phyloP scores from a whole-genome alignment of 345 rosid species.

The Garcia nutans region DNA sequence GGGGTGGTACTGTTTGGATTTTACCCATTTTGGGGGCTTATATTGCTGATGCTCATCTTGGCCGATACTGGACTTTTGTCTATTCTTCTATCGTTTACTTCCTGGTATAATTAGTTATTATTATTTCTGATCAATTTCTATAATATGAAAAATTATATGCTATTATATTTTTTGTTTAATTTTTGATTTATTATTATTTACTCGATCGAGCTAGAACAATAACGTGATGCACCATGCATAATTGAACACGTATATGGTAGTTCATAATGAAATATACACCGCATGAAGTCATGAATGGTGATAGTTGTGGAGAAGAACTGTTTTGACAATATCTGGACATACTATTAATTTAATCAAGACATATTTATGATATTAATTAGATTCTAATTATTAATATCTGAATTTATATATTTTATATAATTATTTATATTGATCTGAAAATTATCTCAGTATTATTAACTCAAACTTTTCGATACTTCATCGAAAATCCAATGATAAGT shows the following conservation, averaged over 20 bases:
- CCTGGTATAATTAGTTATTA: constrained; percentile 21
- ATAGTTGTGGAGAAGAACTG: constrained; percentile 13
- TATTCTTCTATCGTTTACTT: constrained; percentile 45
- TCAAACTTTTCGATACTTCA: too few relatives aligned
- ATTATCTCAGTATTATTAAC: too few relatives aligned
- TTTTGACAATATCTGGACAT: neutral
- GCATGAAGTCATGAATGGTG: constrained; percentile 2
- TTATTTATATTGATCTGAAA: too few relatives aligned
- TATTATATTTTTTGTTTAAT: too few relatives aligned
- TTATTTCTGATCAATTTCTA: neutral
- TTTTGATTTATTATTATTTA: too few relatives aligned
- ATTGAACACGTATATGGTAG: constrained; percentile 11
- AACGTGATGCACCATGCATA: constrained; percentile 10
- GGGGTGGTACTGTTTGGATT: constrained; percentile 62
- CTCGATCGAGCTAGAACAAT: neutral
- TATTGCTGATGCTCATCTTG: constrained; percentile 60
- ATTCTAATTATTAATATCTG: too few relatives aligned
- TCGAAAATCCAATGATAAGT: too few relatives aligned
- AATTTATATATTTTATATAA: too few relatives aligned
- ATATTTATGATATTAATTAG: too few relatives aligned
- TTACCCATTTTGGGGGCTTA: constrained; percentile 59
- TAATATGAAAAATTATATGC: too few relatives aligned
- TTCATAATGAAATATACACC: constrained; percentile 11
- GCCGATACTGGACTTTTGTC: constrained; percentile 60
- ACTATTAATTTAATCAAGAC: neutral